phyloP scores from a whole-genome alignment of 1,139 yeast genomes.

The Komagataea norvegica region DNA sequence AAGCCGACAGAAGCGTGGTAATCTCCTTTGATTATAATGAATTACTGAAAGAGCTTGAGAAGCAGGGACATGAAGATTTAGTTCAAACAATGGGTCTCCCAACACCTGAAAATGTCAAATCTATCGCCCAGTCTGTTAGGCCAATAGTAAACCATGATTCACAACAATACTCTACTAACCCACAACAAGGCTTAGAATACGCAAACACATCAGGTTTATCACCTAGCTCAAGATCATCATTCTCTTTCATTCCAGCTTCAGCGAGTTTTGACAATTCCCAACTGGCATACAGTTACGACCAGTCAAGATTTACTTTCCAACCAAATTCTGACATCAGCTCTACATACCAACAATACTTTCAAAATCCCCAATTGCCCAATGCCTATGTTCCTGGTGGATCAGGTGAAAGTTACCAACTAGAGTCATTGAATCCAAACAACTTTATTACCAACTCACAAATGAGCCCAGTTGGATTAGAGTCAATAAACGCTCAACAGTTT shows the following conservation, averaged over 20 bases:
- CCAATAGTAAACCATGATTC: not conserved
- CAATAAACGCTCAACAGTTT: no score
- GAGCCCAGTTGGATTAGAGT: no score
- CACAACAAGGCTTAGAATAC: not conserved
- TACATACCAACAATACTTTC: not conserved
- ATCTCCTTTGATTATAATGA: constrained; percentile 30
- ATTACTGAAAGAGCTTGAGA: constrained; percentile 15
- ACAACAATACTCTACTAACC: not conserved
- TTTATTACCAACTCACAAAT: no score
- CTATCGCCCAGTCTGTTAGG: not conserved
- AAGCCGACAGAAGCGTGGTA: constrained; percentile 28
- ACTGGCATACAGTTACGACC: not conserved
- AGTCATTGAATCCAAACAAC: no score
- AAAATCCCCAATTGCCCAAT: not conserved
- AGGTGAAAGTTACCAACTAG: no score
- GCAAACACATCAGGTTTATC: not conserved
- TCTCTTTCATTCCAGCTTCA: not conserved
- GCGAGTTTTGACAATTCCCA: not conserved
- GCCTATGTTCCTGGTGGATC: not conserved
- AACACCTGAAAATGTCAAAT: constrained; percentile 8
- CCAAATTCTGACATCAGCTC: no score
- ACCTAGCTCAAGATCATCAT: not conserved
- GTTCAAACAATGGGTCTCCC: constrained; percentile 16
- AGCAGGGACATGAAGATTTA: constrained; percentile 15
- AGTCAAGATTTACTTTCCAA: no score